Conservation (phyloP, 1,139 yeast genomes). For the Lodderomyces metapsilosis region DNA sequence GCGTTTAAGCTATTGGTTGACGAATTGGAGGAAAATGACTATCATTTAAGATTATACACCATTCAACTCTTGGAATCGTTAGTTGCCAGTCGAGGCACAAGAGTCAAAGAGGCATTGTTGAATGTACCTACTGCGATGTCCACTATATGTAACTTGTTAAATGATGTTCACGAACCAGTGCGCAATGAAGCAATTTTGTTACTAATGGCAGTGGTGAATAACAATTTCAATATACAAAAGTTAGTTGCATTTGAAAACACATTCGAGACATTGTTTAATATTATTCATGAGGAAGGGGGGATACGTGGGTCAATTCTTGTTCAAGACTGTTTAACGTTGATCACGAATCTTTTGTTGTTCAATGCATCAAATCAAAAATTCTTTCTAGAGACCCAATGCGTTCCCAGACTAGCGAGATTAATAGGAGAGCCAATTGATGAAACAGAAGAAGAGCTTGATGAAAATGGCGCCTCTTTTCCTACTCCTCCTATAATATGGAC, state of each 20-base stretch:
- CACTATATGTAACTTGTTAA: conserved; percentile 64
- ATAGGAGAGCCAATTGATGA: conserved; percentile 58
- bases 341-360: conserved; percentile 70
- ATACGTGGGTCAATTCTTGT: conserved; percentile 86
- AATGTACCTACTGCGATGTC: conserved; percentile 80
- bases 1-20: conserved; percentile 59
- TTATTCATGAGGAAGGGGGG: conserved; percentile 87
- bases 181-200: conserved; percentile 83
- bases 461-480: conserved; percentile 17
- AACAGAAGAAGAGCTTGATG: conserved; percentile 20
- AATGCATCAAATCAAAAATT: conserved; percentile 89
- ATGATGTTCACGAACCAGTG: conserved; percentile 81
- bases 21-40: conserved; percentile 55
- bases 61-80: conserved; percentile 84
- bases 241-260: conserved; percentile 93
- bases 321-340: conserved; percentile 79
- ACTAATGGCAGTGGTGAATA: conserved; percentile 78
- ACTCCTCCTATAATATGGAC: conserved; percentile 57
- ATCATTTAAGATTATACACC: conserved; percentile 76
- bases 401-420: conserved; percentile 60
- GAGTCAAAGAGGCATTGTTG: conserved; percentile 73
- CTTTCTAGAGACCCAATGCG: conserved; percentile 81
- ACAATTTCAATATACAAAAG: conserved; percentile 85
- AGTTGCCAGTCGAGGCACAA: conserved; percentile 69
- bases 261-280: conserved; percentile 74